Base-by-base conservation (phyloP, 2,329 filamentous ascomycete genomes). In the Cryphonectria parasitica region DNA sequence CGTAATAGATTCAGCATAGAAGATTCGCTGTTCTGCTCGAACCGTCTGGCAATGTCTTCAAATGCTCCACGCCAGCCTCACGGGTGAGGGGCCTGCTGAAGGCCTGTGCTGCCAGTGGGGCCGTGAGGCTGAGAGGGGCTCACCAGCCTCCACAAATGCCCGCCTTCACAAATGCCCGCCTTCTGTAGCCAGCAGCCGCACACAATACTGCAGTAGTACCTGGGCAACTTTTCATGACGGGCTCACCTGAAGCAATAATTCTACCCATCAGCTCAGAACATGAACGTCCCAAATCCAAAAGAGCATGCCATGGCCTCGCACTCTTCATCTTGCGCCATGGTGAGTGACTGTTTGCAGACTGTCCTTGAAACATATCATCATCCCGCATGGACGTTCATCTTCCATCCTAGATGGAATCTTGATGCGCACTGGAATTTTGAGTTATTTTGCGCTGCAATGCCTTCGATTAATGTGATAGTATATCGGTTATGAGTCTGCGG, bases 81-180 rank as follows among this genome's bases (percentile, higher is more conserved):
- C 34, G 41, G 41, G 19, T n/a, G 22, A 31, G 8, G 39, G 56
- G 56, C 66, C 66, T 67, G 15, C n/a, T 10, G 54, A 25, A 22
- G 66, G 19, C 43, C 66, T 54, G 66, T 67, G 66, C 54, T 60
- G 3, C 6, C 34, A 58, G 65, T 31, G 34, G 25, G 8, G 2
- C 34, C 31, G 41, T 67, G 65, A 71, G 69, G 69, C 67, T 69
- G 67, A 65, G 67, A 61, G 64, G 49, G 69, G 52, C 41, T 58
- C 39, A 41, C 52, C 64, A 66, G 49, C 64, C 64, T 54, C 52
- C 49, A 31, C 31, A n/a, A n/a, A 34, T 25, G 43, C 3, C 63
- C 25, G 45, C 45, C 22, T 8, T 49, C 43, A 31, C 31, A n/a
- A n/a, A 34, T 25, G 43, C 3, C 63, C 25, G 45, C 45, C 22